Percentiles rank a stretch among this genome's conserved stretches.
Conservation (phyloP, 495 filamentous ascomycete species). For the Podospora conica region DNA sequence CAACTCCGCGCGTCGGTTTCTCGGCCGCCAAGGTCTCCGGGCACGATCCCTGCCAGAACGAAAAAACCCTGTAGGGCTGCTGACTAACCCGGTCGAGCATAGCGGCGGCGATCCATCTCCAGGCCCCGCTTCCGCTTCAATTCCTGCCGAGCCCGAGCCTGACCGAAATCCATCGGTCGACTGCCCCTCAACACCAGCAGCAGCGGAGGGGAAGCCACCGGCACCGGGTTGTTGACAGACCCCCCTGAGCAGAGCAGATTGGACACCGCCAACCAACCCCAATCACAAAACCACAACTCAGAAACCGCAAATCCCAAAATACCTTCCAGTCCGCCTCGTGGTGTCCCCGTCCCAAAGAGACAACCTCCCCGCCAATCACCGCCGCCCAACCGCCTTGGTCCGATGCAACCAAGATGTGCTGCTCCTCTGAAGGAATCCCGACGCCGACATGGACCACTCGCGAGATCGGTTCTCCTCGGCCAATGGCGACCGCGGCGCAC, state of each 20-base stretch:
- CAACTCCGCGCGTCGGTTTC: slow-evolving; percentile 7
- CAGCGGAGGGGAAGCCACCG: no score
- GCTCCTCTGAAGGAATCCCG: neutral
- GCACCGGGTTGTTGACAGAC: no score
- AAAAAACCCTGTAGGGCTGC: slow-evolving; percentile 14
- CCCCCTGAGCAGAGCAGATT: no score
- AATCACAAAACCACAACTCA: no score
- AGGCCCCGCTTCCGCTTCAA: slow-evolving; percentile 2
- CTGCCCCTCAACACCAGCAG: no score
- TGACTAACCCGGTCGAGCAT: slow-evolving; percentile 4
- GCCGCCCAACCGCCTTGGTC: neutral
- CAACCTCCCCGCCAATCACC: neutral
- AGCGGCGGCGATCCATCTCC: neutral
- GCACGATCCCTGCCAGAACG: no score
- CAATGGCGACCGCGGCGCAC: neutral
- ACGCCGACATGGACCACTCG: neutral
- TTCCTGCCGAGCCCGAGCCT: no score
- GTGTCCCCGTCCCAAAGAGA: no score
- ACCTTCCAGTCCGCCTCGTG: neutral
- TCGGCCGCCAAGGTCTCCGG: neutral
- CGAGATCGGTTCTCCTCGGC: neutral
- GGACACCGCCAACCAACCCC: no score
- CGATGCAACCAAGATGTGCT: neutral
- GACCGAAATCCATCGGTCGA: neutral
- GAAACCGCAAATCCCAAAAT: neutral